Conservation (phyloP, 768 basidiomycete genomes). For the Gautieria morchelliformis region DNA sequence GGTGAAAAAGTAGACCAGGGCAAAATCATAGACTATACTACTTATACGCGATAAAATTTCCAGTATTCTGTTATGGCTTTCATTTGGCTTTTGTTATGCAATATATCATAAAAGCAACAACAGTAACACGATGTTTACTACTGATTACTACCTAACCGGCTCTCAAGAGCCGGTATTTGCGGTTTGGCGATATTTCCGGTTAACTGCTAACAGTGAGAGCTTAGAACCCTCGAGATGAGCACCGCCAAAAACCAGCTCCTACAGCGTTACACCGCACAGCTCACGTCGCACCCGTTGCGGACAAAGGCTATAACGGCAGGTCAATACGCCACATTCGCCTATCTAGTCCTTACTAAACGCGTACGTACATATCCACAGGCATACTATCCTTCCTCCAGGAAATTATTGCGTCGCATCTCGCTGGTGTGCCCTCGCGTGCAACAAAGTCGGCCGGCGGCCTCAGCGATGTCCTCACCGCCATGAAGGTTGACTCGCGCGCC, state of each 20-base stretch:
- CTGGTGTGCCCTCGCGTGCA: constrained; percentile 45
- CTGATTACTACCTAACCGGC: too few species aligned
- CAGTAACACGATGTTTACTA: neutral
- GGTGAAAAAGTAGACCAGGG: constrained; percentile 34
- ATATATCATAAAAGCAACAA: neutral
- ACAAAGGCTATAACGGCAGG: constrained; percentile 77
- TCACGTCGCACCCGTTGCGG: constrained; percentile 59
- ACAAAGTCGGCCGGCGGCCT: constrained; percentile 46
- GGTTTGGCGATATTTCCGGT: too few species aligned
- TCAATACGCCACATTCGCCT: constrained; percentile 13
- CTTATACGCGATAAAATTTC: neutral
- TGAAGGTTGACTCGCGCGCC: constrained; percentile 59
- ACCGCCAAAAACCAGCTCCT: constrained; percentile 23
- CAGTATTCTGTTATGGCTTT: neutral
- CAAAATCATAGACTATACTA: neutral
- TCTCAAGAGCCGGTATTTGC: too few species aligned
- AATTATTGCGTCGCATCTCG: constrained; percentile 65
- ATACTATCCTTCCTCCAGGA: constrained; percentile 54
- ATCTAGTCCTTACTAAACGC: neutral
- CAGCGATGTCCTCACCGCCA: constrained; percentile 41
- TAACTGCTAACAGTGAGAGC: too few species aligned
- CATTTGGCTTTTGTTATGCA: neutral
- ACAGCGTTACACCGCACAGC: constrained; percentile 59
- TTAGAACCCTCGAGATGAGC: neutral
- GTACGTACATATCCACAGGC: constrained; percentile 16